Evolutionary conservation across 441 rosid species (phyloP), one percentile per base, ranked within the genome.

Genomic region (Croton setiger): DNA sequence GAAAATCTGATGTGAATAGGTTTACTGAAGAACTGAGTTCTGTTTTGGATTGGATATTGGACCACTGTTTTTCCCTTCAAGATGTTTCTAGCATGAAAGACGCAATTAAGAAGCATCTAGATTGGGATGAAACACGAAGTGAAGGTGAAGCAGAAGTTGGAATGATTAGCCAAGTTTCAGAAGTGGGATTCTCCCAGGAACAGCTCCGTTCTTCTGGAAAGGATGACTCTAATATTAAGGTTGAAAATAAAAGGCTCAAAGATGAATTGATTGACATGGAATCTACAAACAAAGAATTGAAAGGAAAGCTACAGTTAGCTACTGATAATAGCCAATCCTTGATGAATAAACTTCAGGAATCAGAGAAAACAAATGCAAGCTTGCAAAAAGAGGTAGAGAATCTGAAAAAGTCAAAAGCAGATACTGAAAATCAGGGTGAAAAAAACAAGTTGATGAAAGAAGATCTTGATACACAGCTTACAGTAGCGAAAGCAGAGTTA

Each of bases 31-130:
- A 88, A 74, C 73, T 94, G 44, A 72, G 82, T 78, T 73, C 70
- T 72, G 72, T 91, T 41, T 59, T 94, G 82, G 92, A 87, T 66
- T 94, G 99, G 98, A 84, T 84, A 58, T 78, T 90, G 75, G 88
- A 85, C 72, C 88, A 90, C 58, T 83, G 90, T 54, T 85, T 87
- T 67, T 85, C 96, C 57, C 83, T 86, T 13, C 90, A 85, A 81
- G 91, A 92, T 75, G 96, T 86, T 83, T 83, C 97, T 59, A 86
- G 86, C 81, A 87, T 85, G 87, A 90, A 79, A 75, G 85, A 90
- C 67, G 85, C 77, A 70, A 82, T 88, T 53, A 87, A 80, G 83
- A 88, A 85, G 81, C 87, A 84, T 49, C 80, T 83, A 48, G 84
- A 84, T 49, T 82, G 88, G 88, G 91, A 84, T 63, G 91, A 85